Base-by-base conservation (phyloP, 441 rosid species). In the Arabidopsis lyrata region DNA sequence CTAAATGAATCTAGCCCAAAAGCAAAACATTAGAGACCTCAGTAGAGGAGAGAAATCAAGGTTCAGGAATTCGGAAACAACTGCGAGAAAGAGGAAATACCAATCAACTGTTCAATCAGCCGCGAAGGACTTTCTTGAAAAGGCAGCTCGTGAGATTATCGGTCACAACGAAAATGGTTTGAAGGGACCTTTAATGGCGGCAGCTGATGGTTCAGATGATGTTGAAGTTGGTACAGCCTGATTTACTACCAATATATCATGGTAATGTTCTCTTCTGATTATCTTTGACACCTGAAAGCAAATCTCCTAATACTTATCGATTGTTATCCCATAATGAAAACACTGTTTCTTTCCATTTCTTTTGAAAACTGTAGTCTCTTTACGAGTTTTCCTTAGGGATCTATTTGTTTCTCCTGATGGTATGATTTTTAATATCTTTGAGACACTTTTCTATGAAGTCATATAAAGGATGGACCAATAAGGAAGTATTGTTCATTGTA, bases 91-190 rank as follows among this genome's bases (percentile, higher is more conserved):
- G 90, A 89, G 99, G 75, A 95, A 92, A 75, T 89, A 53, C 61
- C 89, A 77, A 54, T 83, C 95, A 63, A 79, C 92, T 53, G 97
- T 88, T 64, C 85, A 83, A 77, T 80, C 87, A 52, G 90, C 93
- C 36, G 89, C 99, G 18, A 84, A 88, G 76, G 95, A 86, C 27
- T 95, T 95, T 81, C 96, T 95, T 47, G 91, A 90, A 81, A 95
- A 95, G 78, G 98, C 98, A 53, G 81, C 98, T 16, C 90, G 78
- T 54, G 98, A 92, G 76, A 85, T 95, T 77, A 84, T 87, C 31
- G 96, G 95, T 70, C 74, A 79, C 66, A 77, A 74, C 74, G 59
- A 82, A 76, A 81, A 75, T 77, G 85, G 89, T 75, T 49, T 87
- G 60, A 87, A 92, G 81, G 96, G 92, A 27, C 99, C 99, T 78